Evolutionary conservation across 768 basidiomycete species (phyloP), one percentile per base, ranked within the genome.

Genomic region (Lentinula aciculospora): DNA sequence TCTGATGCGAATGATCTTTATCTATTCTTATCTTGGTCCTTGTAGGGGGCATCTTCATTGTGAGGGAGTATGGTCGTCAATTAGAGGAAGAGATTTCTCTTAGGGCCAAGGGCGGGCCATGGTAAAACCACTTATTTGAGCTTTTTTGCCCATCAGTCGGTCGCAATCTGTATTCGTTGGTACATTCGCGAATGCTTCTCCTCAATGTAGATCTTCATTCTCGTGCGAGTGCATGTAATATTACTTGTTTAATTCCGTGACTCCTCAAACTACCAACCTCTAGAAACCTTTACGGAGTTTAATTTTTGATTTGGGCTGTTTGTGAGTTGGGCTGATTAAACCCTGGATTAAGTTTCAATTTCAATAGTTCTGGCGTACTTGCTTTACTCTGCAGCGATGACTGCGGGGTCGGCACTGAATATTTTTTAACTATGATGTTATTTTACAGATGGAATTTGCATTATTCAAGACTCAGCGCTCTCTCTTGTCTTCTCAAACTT

Each of bases 41-140:
- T 44, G 46, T 44, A 78, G 79, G 77, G 73, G 76, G 73, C 59
- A 77, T 76, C 63, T 68, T 77, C 59, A 78, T 81, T 57, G 76
- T 81, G 44, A 68, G 68, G 39, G 69, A 68, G 55, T 80, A 81
- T 59, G 71, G 69, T 48, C 70, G 65, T 55, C 79, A 81, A 65
- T 67, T 81, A 49, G 71, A 64, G 32, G 79, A 79, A 60, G 78
- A 81, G 59, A 72, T 75, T 47, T 67, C 64, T 17, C 65, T 70
- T 21, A 68, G 69, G 44, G 68, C 54, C n/a, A 56, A 56, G 42
- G 54, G 54, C 45, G 54, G 54, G 3, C 54, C 54, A 32, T 56
- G 54, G 54, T 56, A 46, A 31, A 28, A 2, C 2, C 21, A 13
- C n/a, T 28, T 27, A 17, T 27, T 19, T 29, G 46, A 42, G 40